Percentiles rank a stretch among this genome's conserved stretches.
These are phyloP conservation scores for Fusarium odoratissimum DNA, from an alignment of 2,329 filamentous ascomycete genomes.

Conservation along the genomic window DNA sequence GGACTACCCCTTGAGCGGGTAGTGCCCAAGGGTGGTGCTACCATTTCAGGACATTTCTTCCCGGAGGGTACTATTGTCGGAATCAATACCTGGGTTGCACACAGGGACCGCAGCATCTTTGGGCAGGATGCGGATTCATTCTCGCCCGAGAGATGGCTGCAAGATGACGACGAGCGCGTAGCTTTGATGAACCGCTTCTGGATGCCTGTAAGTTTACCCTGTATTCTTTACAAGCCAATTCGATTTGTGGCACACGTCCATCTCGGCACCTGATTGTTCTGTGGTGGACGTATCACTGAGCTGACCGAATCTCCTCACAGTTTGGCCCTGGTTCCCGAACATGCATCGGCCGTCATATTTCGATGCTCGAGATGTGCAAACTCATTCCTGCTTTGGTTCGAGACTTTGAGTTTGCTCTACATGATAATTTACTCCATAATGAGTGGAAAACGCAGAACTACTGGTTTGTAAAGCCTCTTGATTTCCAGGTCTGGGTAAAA, in stretches of 20 bases:
- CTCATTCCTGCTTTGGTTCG: background rate
- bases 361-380: background rate
- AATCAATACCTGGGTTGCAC: background rate
- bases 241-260: background rate
- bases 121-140: background rate
- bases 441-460: background rate
- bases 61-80: background rate
- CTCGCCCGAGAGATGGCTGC: background rate
- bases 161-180: background rate
- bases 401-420: background rate
- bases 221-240: accelerated
- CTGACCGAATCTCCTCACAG: accelerated
- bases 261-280: no score
- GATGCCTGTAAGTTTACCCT: background rate
- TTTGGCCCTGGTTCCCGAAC: accelerated
- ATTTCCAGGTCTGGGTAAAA: background rate
- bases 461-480: background rate
- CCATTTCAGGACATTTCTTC: background rate
- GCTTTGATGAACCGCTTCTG: background rate
- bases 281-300: no score
- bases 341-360: background rate
- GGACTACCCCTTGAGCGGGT: slow-evolving; percentile 19
- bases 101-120: background rate
- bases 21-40: background rate
- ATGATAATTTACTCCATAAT: background rate